Evolutionary conservation across 345 rosid species (phyloP), one percentile per base, ranked within the genome.

Genomic region (Populus ilicifolia): DNA sequence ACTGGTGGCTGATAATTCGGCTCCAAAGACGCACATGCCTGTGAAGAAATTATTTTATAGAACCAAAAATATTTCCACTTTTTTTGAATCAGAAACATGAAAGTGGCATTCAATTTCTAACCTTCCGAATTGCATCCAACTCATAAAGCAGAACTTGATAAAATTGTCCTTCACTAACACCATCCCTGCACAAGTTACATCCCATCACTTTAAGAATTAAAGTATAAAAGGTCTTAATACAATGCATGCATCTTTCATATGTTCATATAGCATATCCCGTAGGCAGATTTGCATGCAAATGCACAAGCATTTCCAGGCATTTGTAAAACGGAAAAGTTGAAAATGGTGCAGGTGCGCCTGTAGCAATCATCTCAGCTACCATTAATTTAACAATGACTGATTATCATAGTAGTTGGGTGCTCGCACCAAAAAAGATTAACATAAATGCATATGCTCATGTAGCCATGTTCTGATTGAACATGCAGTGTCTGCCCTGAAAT

Each of bases 131-230:
- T 39, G 97, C 97, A 79, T 92, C 97, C 78, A 92, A 80, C 80
- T 92, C 97, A 66, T 90, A 92, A 64, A 92, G 92, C 78, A 92
- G 82, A 77, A 90, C 91, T 86, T 92, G 97, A 88, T 92, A 92
- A 82, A 92, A 92, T 38, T 96, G 99, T 20, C 99, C 99, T 89
- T 96, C 99, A 48, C 99, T 96, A 69, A 96, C 99, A 62, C 99
- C 99, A 81, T 96, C 99, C 86, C 99, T 96, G 87, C 14, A 10
- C n/a, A 25, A 78, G 61, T 27, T 3, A 16, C n/a, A 13, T 30
- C 27, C 39, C 23, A 68, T 73, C 43, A 74, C n/a, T 16, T 21
- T 46, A 52, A 36, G 44, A 67, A 12, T 11, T 46, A 43, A 1
- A 76, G 17, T 25, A 50, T 12, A 64, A 6, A 4, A 67, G 18